Base-by-base conservation (phyloP, 164 flowering plant genomes). In the Berberis vulgaris region DNA sequence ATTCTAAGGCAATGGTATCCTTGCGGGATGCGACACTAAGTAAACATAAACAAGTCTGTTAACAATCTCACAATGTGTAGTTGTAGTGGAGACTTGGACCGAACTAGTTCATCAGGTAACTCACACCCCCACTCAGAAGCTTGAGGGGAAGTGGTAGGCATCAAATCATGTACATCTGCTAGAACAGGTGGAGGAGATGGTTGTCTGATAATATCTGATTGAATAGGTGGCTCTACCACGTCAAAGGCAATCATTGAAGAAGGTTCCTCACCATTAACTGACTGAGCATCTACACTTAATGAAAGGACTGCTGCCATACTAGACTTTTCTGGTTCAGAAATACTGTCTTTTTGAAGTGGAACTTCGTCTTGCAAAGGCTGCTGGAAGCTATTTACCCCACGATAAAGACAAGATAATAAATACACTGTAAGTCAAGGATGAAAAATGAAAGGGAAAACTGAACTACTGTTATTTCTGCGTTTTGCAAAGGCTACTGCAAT, bases 131-230 rank as follows among this genome's bases (percentile, higher is more conserved):
- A 58, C 57, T 80, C 86, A 53, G 71, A 8, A 53, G 71, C 84
- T 63, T 80, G 77, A 1, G 82, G 61, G 52, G 88, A 74, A 13
- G 73, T 60, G 5, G 65, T 73, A 42, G 87, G 85, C n/a, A 86
- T 72, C 77, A 94, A 69, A 81, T 91, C 96, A 71, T 84, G 87
- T 46, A 94, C 95, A 65, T 87, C 88, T 41, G 96, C 93, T 62
- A 91, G 93, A 59, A 91, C 86, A 76, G 99, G 86, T 12, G 97
- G 97, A 69, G 97, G 96, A 72, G 89, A 83, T 72, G 96, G 99
- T 66, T 94, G 96, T 74, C 87, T 84, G 46, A 82, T 69, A 66
- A 91, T 71, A 55, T 81, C 77, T 3, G 68, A 59, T 55, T 65
- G 75, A 57, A 63, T 61, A 65, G 80, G 74, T 52, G 64, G 69